These are phyloP conservation scores for Trichocladium antarcticum DNA, from an alignment of 495 filamentous ascomycete genomes.

Conservation along the genomic window DNA sequence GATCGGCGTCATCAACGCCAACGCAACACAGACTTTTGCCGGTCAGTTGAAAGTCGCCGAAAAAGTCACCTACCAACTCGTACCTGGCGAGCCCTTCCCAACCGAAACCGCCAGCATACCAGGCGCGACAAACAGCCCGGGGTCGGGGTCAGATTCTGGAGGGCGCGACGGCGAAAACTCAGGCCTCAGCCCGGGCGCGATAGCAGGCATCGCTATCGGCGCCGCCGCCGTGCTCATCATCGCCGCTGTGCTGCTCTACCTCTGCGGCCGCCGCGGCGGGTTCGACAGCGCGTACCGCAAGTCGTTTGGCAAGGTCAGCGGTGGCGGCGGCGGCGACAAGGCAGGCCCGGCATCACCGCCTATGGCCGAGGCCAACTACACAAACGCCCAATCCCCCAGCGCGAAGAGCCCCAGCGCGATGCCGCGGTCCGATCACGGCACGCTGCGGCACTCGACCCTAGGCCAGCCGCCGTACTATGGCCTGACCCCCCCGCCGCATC, in stretches of 20 bases:
- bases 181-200: conserved; percentile 29
- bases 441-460: conserved; percentile 4
- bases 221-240: conserved; percentile 29
- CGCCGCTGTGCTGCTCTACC: conserved; percentile 29
- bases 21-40: conserved; percentile 21
- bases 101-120: conserved; percentile 16
- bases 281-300: conserved; percentile 26
- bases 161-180: no score
- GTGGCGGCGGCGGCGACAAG: background rate
- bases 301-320: background rate
- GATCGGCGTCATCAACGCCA: conserved; percentile 43
- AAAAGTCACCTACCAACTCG: conserved; percentile 25
- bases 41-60: conserved; percentile 21
- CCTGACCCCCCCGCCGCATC: conserved; percentile 11
- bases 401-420: conserved; percentile 24
- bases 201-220: conserved; percentile 41
- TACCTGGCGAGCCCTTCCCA: conserved; percentile 31
- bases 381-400: conserved; percentile 1
- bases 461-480: background rate
- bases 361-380: conserved; percentile 18
- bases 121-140: background rate
- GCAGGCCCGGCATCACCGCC: background rate
- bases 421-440: conserved; percentile 5
- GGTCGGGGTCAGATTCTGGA: background rate
- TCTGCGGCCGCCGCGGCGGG: conserved; percentile 33